Base-by-base conservation (phyloP, 2,329 filamentous ascomycete species). In the Rhynchosporium agropyri region DNA sequence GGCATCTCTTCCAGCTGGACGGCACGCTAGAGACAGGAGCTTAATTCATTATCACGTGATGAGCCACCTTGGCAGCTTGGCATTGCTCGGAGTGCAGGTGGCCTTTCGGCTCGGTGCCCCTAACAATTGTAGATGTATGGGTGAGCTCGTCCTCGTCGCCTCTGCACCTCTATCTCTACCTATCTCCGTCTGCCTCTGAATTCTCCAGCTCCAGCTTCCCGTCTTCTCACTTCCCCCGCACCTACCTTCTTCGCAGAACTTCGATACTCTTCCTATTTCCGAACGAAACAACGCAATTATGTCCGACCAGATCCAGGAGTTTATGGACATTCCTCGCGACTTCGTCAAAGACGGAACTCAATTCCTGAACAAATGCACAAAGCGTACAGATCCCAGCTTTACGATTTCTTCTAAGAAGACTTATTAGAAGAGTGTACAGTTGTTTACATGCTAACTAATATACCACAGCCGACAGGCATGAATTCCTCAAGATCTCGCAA, bases 221-320 rank as follows among this genome's bases (percentile, higher is more conserved):
- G 8, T 12, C 20, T 20, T 20, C 20, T 20, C 20, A 20, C 20
- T 20, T 20, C 20, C 20, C 1, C 20, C 20, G 20, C 20, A 20
- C 28, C 28, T 10, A 3, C 48, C 12, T 31, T 15, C n/a, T 26
- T 29, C 20, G 26, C 3, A 36, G 15, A 50, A 33, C 12, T 5
- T 29, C 50, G 20, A 55, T 40, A 40, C 50, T 48, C 13, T 28
- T 45, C 9, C 13, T 48, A 45, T 43, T 38, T 54, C 60, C 31
- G 15, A 38, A 53, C n/a, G 13, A 64, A 46, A 38, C 12, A 43
- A 40, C 61, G 55, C 66, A 64, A 74, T 65, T 67, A 79, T 81
- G 78, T 79, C 81, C 68, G 83, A 85, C 70, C 82, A 85, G 76
- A 74, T 85, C 68, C 82, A 84, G 74, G 82, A 85, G 69, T 75